A percentile compares a stretch with the other conserved stretches of the same genome.
Conservation (phyloP, 768 basidiomycete genomes). For the Auriscalpium microsporum region DNA sequence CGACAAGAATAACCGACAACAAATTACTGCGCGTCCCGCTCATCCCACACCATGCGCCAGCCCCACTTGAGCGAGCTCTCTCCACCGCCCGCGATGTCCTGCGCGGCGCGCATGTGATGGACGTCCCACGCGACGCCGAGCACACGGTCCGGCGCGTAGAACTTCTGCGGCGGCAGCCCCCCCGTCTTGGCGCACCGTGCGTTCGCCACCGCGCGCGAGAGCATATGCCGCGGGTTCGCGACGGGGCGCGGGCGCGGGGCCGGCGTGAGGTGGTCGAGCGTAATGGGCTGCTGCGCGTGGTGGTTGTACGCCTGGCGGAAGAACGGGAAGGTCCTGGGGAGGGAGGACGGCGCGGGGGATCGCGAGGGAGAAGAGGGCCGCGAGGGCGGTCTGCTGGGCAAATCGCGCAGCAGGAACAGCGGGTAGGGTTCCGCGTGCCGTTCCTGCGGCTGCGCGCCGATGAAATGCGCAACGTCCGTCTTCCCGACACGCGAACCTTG, state of each 20-base stretch:
- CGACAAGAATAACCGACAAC: neutral
- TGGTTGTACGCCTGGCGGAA: constrained; percentile 25
- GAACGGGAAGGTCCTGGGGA: constrained; percentile 29
- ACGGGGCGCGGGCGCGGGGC: constrained; percentile 42
- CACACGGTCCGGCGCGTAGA: constrained; percentile 7
- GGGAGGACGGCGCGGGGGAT: neutral
- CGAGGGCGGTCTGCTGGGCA: neutral
- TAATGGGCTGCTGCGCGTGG: constrained; percentile 14
- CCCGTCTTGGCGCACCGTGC: constrained; percentile 27
- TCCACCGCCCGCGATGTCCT: neutral
- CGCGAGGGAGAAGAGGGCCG: neutral
- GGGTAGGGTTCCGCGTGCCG: neutral
- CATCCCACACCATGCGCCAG: constrained; percentile 13
- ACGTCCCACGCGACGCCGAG: constrained; percentile 6
- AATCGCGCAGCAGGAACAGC: constrained; percentile 4
- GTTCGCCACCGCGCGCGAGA: constrained; percentile 56
- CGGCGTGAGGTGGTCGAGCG: neutral
- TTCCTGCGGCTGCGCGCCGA: neutral
- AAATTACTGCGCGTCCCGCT: neutral
- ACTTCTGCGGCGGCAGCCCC: constrained; percentile 31
- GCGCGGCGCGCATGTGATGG: neutral
- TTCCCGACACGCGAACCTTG: constrained; percentile 36
- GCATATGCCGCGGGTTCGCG: constrained; percentile 50
- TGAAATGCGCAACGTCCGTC: neutral
- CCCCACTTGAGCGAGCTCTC: constrained; percentile 13